Conservation (phyloP, 2,329 filamentous ascomycete species). For the Chalaropsis thielavioides region DNA sequence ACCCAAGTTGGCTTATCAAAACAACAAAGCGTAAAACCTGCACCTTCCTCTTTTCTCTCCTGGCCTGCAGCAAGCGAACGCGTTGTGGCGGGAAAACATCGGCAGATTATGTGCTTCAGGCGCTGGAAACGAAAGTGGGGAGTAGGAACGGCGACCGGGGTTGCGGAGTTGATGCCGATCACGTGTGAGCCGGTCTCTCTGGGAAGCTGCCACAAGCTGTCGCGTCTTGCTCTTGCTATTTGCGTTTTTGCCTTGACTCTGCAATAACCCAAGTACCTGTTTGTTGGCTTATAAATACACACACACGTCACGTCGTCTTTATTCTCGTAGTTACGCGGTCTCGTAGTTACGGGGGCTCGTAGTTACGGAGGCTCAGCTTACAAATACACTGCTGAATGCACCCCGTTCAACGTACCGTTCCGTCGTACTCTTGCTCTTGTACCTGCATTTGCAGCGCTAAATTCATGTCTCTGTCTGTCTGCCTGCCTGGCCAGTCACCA, state of each 20-base stretch:
- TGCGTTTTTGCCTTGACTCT: too few relatives aligned
- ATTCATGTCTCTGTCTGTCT: neutral
- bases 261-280: too few relatives aligned
- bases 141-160: neutral
- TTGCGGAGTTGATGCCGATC: neutral
- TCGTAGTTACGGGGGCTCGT: too few relatives aligned
- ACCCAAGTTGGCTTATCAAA: too few relatives aligned
- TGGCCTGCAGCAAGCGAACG: neutral
- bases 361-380: too few relatives aligned
- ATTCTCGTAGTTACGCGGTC: too few relatives aligned
- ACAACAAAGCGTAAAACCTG: neutral
- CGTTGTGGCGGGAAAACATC: neutral
- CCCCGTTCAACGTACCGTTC: neutral
- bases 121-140: neutral
- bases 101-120: neutral
- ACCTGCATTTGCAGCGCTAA: neutral
- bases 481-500: too few relatives aligned
- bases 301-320: too few relatives aligned
- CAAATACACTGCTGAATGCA: too few relatives aligned
- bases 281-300: too few relatives aligned
- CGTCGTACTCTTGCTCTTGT: neutral
- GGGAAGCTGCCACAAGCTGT: too few relatives aligned
- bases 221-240: too few relatives aligned
- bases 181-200: neutral
- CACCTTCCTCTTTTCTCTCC: neutral